Evolutionary conservation across 2,329 filamentous ascomycete species (phyloP), one percentile per base, ranked within the genome.

Genomic region (Rhynchosporium secalis): DNA sequence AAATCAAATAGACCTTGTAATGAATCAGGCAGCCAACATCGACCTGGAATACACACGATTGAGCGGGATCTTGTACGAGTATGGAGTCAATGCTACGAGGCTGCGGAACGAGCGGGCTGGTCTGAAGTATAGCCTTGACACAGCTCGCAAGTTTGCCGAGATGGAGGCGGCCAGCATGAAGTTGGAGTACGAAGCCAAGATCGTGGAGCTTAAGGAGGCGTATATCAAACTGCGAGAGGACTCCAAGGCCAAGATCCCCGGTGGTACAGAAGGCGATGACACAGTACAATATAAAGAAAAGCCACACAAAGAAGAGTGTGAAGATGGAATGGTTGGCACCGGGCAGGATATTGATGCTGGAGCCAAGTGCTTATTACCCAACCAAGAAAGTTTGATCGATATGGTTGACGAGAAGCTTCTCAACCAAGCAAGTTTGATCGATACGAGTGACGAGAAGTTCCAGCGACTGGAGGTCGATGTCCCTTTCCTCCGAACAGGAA

Each of bases 1-100:
- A 9, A 28, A 47, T 31, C 15, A 48, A 9, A 26, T n/a, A 6
- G 28, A 57, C 9, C 10, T 13, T 3, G 41, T 57, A 7, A 20
- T 36, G 29, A 57, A 31, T 28, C 28, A 57, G 9, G 55, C 43
- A 1, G 31, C 45, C n/a, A 57, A 38, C 28, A 20, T 47, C 9
- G 55, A 57, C n/a, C 36, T 38, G 29, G 43, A 47, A 40, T 52
- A 38, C 15, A 52, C 49, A 12, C 49, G 49, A 6, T 33, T 52
- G n/a, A 52, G 4, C 28, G 33, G 31, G n/a, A 33, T 52, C 12
- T 28, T 47, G 28, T 38, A 57, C n/a, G 43, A 45, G 26, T 47
- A 46, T 31, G 43, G 41, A 2, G n/a, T 38, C 31, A 45, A 57
- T 28, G 43, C 43, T 28, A 43, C 43, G 4, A 57, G 43, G 43